These are phyloP conservation scores for Taphrina deformans DNA, from an alignment of 1,139 yeast genomes.

Conservation along the genomic window DNA sequence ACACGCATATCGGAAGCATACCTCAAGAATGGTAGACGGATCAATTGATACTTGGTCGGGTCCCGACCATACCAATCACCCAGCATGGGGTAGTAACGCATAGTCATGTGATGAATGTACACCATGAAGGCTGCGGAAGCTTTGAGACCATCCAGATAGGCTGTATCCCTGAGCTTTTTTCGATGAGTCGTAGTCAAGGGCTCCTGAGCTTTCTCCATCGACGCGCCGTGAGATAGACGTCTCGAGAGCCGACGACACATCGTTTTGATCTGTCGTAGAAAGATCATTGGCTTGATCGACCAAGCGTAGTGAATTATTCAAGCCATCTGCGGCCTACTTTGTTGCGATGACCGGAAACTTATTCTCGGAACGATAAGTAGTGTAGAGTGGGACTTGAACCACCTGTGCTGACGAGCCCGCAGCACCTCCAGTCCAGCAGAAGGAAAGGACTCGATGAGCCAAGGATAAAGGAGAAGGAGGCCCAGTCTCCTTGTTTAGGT, in stretches of 20 bases:
- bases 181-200: background rate
- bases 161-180: conserved; percentile 10
- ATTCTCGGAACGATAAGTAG: no score
- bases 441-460: no score
- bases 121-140: conserved; percentile 24
- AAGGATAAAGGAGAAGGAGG: no score
- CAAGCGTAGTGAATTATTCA: no score
- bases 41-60: background rate
- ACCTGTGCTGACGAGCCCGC: no score
- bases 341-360: no score
- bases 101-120: conserved; percentile 20
- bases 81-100: background rate
- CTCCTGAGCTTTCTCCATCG: background rate
- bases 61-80: conserved; percentile 6
- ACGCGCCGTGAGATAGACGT: background rate
- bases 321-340: no score
- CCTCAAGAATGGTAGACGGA: conserved; percentile 7
- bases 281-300: no score
- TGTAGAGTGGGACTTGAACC: no score
- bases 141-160: conserved; percentile 22
- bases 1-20: background rate
- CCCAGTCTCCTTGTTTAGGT: no score
- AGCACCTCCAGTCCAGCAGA: no score
- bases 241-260: background rate
- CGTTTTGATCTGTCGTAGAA: background rate